phyloP scores from a whole-genome alignment of 306 rosid genomes.

The Cicer yamashitae region DNA sequence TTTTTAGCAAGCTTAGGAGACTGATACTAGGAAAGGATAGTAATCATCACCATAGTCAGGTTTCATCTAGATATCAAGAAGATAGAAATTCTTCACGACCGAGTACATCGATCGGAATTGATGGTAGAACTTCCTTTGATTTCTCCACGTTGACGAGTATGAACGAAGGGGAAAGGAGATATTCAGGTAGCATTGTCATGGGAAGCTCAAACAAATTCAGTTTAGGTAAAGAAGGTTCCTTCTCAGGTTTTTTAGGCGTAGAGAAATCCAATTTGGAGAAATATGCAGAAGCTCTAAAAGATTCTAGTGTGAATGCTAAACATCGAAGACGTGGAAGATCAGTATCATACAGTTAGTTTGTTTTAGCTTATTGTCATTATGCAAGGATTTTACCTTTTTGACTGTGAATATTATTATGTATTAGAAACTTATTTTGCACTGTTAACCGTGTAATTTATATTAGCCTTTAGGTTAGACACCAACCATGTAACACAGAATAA shows the following conservation, averaged over 20 bases:
- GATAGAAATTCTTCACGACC: conserved; percentile 50
- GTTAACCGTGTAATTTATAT: conserved; percentile 29
- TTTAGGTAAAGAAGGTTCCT: conserved; percentile 35
- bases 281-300: conserved; percentile 73
- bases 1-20: conserved; percentile 64
- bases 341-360: conserved; percentile 57
- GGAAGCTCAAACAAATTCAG: conserved; percentile 55
- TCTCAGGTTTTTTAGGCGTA: conserved; percentile 40
- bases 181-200: conserved; percentile 42
- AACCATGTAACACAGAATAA: conserved; percentile 27
- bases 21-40: conserved; percentile 61
- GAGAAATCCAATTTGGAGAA: conserved; percentile 65
- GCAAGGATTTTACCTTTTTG: neutral
- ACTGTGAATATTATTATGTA: conserved; percentile 39
- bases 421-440: conserved; percentile 32
- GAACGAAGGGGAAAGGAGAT: conserved; percentile 49
- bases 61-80: conserved; percentile 49
- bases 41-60: conserved; percentile 37
- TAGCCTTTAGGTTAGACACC: conserved; percentile 45
- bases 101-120: conserved; percentile 50
- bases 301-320: conserved; percentile 49
- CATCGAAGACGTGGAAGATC: conserved; percentile 48
- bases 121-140: conserved; percentile 64
- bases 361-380: conserved; percentile 36
- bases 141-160: conserved; percentile 44